Evolutionary conservation across 2,329 filamentous ascomycete genomes (phyloP).

Genomic region (Endoconidiophora laricicola): DNA sequence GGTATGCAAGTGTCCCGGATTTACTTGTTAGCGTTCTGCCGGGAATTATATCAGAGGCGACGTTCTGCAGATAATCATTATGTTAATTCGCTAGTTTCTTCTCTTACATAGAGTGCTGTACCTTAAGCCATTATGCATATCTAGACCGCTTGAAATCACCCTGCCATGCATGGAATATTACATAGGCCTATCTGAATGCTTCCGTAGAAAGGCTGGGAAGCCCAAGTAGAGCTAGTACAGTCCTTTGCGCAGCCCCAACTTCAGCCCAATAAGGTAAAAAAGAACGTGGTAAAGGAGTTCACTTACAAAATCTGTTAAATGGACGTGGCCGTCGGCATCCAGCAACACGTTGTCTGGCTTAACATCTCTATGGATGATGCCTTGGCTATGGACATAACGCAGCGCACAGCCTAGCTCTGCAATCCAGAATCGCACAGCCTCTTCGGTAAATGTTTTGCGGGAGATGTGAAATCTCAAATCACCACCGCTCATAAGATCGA

Average conservation of each 20-base stretch:
- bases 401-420: slow-evolving; percentile 84
- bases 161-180: too few relatives aligned
- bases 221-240: too few relatives aligned
- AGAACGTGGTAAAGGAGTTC: neutral
- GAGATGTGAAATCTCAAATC: slow-evolving; percentile 96
- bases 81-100: slow-evolving; percentile 19
- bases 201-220: too few relatives aligned
- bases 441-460: slow-evolving; percentile 92
- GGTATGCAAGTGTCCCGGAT: slow-evolving; percentile 87
- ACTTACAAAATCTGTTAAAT: slow-evolving; percentile 91
- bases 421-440: slow-evolving; percentile 94
- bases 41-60: slow-evolving; percentile 80
- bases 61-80: slow-evolving; percentile 45
- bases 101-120: too few relatives aligned
- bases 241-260: too few relatives aligned
- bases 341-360: slow-evolving; percentile 86
- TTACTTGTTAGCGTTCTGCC: slow-evolving; percentile 80
- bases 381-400: slow-evolving; percentile 68
- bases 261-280: neutral
- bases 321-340: slow-evolving; percentile 81
- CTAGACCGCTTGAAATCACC: too few relatives aligned
- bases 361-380: slow-evolving; percentile 79
- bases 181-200: too few relatives aligned
- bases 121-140: too few relatives aligned
- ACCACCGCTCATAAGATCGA: slow-evolving; percentile 95